A percentile compares a stretch with the other conserved stretches of the same genome.
phyloP scores from a whole-genome alignment of 768 basidiomycete genomes.

The Lactarius pseudohatsudake region DNA sequence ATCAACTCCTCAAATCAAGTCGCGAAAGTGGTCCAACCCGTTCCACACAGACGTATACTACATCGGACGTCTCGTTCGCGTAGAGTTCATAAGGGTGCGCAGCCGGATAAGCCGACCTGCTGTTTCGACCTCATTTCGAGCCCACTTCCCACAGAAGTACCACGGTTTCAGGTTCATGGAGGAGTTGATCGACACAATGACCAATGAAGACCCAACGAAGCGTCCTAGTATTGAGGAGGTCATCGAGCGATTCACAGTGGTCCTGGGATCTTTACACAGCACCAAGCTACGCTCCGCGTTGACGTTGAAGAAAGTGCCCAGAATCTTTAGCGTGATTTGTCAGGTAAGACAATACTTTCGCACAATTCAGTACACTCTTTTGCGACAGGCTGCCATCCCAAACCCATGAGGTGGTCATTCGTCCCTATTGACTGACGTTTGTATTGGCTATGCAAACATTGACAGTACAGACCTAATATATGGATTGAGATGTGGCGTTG shows the following conservation, averaged over 20 bases:
- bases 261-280: not conserved
- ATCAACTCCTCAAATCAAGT: constrained; percentile 38
- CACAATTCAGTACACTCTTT: constrained; percentile 12
- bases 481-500: not conserved
- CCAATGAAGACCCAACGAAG: constrained; percentile 29
- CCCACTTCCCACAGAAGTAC: constrained; percentile 27
- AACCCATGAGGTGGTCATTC: constrained; percentile 6
- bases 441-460: not conserved
- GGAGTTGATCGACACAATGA: constrained; percentile 34
- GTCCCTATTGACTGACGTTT: not conserved
- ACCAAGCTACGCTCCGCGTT: constrained; percentile 22
- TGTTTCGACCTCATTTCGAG: not conserved
- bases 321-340: not conserved
- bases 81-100: constrained; percentile 34
- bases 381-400: constrained; percentile 6
- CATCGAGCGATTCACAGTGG: constrained; percentile 1
- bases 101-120: not conserved
- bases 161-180: constrained; percentile 32
- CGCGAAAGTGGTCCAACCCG: constrained; percentile 31
- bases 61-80: constrained; percentile 37
- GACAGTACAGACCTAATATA: not conserved
- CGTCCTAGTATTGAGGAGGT: constrained; percentile 33
- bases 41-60: constrained; percentile 41
- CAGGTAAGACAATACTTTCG: constrained; percentile 6
- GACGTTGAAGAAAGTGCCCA: not conserved